Evolutionary conservation across 495 filamentous ascomycete genomes (phyloP).

Genomic region (Podospora tetraspora): DNA sequence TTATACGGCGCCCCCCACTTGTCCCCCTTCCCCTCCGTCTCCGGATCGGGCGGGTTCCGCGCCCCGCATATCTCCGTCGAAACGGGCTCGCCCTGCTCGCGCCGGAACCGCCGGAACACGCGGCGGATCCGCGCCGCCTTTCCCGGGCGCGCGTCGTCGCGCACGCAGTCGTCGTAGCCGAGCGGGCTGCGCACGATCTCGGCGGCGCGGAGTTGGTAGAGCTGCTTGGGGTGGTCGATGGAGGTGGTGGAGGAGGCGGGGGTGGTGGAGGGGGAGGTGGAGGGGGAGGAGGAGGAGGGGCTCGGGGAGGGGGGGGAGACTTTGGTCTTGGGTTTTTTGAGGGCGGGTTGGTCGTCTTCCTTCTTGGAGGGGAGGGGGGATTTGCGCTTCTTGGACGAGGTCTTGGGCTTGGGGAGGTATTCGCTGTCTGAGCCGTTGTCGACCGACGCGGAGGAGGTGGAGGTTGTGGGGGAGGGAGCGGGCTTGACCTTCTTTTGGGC

Average conservation of each 20-base stretch:
- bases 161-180: slow-evolving; percentile 27
- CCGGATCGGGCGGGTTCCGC: background rate
- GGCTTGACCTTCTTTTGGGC: background rate
- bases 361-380: background rate
- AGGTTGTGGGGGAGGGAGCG: background rate
- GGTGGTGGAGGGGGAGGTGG: background rate
- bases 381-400: background rate
- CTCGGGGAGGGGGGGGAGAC: background rate
- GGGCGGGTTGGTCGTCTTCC: background rate
- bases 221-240: slow-evolving; percentile 8
- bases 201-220: slow-evolving; percentile 16
- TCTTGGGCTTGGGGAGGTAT: background rate
- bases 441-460: background rate
- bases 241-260: background rate
- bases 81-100: background rate
- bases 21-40: background rate
- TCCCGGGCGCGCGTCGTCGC: slow-evolving; percentile 9
- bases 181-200: slow-evolving; percentile 27
- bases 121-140: background rate
- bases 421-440: background rate
- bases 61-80: background rate
- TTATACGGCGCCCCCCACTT: background rate
- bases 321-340: background rate
- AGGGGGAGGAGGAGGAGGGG: background rate
- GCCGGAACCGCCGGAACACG: slow-evolving; percentile 11